These are phyloP conservation scores for Fusarium devonianum DNA, from an alignment of 2,329 filamentous ascomycete genomes.

Conservation along the genomic window DNA sequence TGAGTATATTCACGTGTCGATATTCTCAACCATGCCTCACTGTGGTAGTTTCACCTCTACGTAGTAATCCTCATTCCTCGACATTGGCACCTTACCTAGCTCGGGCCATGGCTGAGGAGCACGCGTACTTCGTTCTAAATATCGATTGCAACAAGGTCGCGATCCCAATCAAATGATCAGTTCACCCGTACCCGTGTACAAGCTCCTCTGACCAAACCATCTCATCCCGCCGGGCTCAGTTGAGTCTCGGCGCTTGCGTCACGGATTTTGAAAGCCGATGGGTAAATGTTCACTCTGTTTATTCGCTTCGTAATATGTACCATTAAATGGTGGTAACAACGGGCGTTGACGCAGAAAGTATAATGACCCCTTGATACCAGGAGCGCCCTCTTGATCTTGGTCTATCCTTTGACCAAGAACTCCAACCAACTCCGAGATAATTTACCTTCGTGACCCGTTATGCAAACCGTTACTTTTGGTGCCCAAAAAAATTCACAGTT, in stretches of 20 bases:
- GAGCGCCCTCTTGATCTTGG: constrained; percentile 15
- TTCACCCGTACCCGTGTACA: background rate
- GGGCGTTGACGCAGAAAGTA: constrained; percentile 11
- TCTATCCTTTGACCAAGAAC: constrained; percentile 21
- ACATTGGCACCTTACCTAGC: background rate
- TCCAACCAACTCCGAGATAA: constrained; percentile 36
- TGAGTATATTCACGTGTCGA: too few species aligned
- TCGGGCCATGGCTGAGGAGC: background rate
- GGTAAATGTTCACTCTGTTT: constrained; percentile 20
- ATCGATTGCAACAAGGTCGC: constrained; percentile 4
- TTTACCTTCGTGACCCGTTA: constrained; percentile 37
- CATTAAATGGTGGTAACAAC: constrained; percentile 1
- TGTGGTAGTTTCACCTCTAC: background rate
- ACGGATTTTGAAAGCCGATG: too few species aligned
- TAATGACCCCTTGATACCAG: constrained; percentile 12
- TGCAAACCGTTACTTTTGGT: constrained; percentile 37
- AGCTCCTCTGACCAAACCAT: constrained; percentile 5
- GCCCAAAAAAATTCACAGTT: constrained; percentile 20
- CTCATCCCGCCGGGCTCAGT: background rate
- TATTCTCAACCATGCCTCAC: background rate
- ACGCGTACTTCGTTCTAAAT: constrained; percentile 1
- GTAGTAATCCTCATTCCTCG: background rate
- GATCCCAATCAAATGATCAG: constrained; percentile 4
- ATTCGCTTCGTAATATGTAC: constrained; percentile 30
- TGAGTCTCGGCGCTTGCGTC: background rate